Conservation (phyloP, 495 filamentous ascomycete species). For the Penicillium roqueforti region DNA sequence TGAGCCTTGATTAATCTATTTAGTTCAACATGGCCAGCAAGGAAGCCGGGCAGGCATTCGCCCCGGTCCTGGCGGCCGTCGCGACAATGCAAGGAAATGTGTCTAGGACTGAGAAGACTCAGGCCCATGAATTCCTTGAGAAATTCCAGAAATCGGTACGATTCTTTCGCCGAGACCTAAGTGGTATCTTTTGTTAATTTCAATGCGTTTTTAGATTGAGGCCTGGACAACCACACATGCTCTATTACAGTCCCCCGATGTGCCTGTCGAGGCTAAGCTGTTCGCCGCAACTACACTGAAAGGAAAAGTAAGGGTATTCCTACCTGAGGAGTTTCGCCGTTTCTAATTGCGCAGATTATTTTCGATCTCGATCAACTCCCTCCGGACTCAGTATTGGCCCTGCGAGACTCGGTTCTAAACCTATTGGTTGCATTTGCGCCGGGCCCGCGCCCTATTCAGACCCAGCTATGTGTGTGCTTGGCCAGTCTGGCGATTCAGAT, state of each 20-base stretch:
- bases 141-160: slow-evolving; percentile 97
- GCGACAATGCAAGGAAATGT: slow-evolving; percentile 85
- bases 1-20: slow-evolving; percentile 9
- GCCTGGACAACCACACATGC: slow-evolving; percentile 87
- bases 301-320: slow-evolving; percentile 71
- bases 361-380: slow-evolving; percentile 86
- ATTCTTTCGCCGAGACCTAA: slow-evolving; percentile 14
- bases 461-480: slow-evolving; percentile 91
- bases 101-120: slow-evolving; percentile 76
- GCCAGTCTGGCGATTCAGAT: slow-evolving; percentile 95
- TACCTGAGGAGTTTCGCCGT: neutral
- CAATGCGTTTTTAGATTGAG: slow-evolving; percentile 53
- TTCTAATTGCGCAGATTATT: slow-evolving; percentile 56
- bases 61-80: slow-evolving; percentile 81
- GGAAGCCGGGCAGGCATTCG: slow-evolving; percentile 63
- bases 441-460: slow-evolving; percentile 86
- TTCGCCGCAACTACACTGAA: slow-evolving; percentile 97
- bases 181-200: slow-evolving; percentile 11
- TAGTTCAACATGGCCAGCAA: slow-evolving; percentile 64
- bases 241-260: slow-evolving; percentile 70
- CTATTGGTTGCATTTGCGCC: slow-evolving; percentile 73
- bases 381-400: slow-evolving; percentile 61
- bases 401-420: slow-evolving; percentile 77
- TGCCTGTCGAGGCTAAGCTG: slow-evolving; percentile 77
- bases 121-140: slow-evolving; percentile 86